These are phyloP conservation scores for Fraxinus xanthoxyloides DNA, from an alignment of 305 asterid species.

Conservation along the genomic window DNA sequence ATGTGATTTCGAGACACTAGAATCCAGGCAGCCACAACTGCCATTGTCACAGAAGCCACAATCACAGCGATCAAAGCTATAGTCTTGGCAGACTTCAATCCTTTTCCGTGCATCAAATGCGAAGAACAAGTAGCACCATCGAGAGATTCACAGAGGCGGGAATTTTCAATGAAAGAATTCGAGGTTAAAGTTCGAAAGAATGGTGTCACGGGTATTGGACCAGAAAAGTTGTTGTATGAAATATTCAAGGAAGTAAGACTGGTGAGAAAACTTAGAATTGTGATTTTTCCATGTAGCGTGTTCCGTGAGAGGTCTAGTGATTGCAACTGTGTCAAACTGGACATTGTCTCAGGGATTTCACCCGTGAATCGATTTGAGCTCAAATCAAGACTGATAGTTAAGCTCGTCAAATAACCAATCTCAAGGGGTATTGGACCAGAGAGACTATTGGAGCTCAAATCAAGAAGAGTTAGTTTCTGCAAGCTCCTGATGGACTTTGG, in stretches of 20 bases:
- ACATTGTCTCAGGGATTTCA: constrained; percentile 65
- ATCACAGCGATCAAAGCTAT: constrained; percentile 51
- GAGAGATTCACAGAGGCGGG: constrained; percentile 61
- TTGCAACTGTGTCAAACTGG: constrained; percentile 72
- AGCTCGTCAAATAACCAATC: constrained; percentile 62
- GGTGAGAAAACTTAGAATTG: constrained; percentile 53
- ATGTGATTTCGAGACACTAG: constrained; percentile 42
- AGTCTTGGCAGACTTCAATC: constrained; percentile 51
- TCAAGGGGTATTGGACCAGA: constrained; percentile 69
- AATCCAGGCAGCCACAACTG: constrained; percentile 50
- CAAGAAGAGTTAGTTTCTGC: constrained; percentile 80
- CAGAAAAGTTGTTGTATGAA: constrained; percentile 75
- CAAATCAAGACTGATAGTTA: constrained; percentile 78
- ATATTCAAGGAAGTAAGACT: constrained; percentile 76
- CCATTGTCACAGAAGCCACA: constrained; percentile 45
- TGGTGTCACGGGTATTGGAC: constrained; percentile 80
- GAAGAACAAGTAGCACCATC: constrained; percentile 76
- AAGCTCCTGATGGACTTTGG: constrained; percentile 61
- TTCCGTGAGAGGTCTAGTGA: constrained; percentile 79
- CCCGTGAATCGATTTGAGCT: constrained; percentile 64
- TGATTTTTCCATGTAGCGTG: constrained; percentile 52
- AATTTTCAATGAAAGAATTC: constrained; percentile 62
- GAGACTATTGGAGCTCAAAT: constrained; percentile 72
- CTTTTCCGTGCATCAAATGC: constrained; percentile 27
- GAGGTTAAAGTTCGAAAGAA: constrained; percentile 61